Percentiles rank a stretch among this genome's conserved stretches.
Conservation (phyloP, 768 basidiomycete genomes). For the Kwoniella bestiolae region DNA sequence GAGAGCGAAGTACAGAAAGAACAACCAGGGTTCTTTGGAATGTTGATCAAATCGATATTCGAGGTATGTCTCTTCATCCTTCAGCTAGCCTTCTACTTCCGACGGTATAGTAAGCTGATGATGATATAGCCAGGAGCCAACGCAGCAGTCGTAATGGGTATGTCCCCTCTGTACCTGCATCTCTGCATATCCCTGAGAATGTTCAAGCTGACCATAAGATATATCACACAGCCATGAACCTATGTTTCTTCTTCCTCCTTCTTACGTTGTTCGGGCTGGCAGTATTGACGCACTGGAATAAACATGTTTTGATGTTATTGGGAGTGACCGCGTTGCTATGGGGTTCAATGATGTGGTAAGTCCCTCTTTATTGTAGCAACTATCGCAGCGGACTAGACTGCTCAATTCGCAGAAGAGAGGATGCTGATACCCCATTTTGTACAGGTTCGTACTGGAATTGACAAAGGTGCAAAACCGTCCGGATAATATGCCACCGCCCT, state of each 20-base stretch:
- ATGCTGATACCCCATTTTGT: not conserved
- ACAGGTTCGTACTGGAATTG: conserved; percentile 51
- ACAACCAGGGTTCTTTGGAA: conserved; percentile 39
- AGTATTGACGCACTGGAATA: conserved; percentile 50
- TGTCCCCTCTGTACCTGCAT: conserved; percentile 6
- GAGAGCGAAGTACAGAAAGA: not conserved
- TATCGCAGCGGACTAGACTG: no score
- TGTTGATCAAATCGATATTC: conserved; percentile 51
- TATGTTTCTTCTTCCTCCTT: conserved; percentile 53
- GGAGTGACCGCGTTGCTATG: conserved; percentile 44
- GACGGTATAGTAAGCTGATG: not conserved
- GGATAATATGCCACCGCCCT: conserved; percentile 43
- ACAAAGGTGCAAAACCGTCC: conserved; percentile 45
- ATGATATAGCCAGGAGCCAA: conserved; percentile 51
- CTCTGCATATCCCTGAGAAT: not conserved
- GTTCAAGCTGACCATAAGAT: not conserved
- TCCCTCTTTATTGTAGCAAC: no score
- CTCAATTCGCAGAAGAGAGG: no score
- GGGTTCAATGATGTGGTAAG: conserved; percentile 54
- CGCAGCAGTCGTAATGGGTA: conserved; percentile 49
- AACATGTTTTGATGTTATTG: conserved; percentile 51
- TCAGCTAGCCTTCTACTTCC: no score
- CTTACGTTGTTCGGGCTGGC: conserved; percentile 51
- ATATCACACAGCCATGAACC: conserved; percentile 50
- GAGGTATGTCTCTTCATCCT: no score